Evolutionary conservation across 441 rosid species (phyloP).

Genomic region (Capsella rubella): DNA sequence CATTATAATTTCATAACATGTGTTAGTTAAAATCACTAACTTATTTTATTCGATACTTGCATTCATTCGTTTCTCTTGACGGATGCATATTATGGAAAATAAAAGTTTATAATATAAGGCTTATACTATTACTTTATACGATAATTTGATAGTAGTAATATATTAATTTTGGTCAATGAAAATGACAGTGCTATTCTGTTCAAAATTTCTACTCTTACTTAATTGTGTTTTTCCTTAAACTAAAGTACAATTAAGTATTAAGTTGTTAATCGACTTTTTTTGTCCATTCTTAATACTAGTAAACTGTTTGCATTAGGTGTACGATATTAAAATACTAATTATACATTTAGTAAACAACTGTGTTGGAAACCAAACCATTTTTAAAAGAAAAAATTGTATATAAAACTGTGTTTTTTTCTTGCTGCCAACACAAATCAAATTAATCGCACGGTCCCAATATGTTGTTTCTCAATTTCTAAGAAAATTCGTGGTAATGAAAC

Average conservation of each 20-base stretch:
- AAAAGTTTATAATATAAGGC: too few relatives aligned
- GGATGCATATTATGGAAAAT: neutral
- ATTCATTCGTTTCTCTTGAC: slow-evolving; percentile 3
- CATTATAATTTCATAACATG: slow-evolving; percentile 15
- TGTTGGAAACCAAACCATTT: slow-evolving; percentile 37
- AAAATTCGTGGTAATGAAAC: slow-evolving; percentile 45
- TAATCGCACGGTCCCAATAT: slow-evolving; percentile 46
- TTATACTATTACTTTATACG: neutral
- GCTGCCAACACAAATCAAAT: slow-evolving; percentile 29
- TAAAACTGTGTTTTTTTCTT: neutral
- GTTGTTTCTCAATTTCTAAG: slow-evolving; percentile 44
- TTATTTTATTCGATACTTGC: neutral
- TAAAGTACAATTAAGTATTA: neutral
- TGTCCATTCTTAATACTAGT: neutral
- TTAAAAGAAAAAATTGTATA: neutral
- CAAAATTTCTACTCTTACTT: neutral
- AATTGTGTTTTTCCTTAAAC: neutral
- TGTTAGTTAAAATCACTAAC: slow-evolving; percentile 39
- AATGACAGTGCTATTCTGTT: slow-evolving; percentile 28
- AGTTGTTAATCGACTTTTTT: neutral
- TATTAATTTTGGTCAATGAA: slow-evolving; percentile 37
- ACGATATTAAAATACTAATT: slow-evolving; percentile 12
- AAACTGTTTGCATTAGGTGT: slow-evolving; percentile 33
- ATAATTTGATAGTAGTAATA: neutral
- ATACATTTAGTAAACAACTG: slow-evolving; percentile 1